Evolutionary conservation across 2,329 filamentous ascomycete genomes (phyloP), one percentile per base, ranked within the genome.

Genomic region (Arthrobotrys entomopaga): DNA sequence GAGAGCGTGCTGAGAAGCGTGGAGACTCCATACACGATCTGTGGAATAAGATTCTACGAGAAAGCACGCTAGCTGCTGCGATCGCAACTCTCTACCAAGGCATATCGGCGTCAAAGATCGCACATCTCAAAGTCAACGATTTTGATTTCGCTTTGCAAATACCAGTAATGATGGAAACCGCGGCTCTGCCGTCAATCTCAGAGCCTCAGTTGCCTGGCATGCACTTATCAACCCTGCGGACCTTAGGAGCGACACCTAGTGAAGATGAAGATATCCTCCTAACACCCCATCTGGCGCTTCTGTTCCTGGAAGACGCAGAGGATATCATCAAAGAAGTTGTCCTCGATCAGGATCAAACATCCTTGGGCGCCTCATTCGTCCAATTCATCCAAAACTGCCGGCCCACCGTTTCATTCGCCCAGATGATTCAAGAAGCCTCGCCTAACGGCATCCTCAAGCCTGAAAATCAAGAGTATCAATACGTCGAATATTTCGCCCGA

Each of bases 41-140:
- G 8, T 93, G 91, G 90, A 87, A 85, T 60, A 87, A 90, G 74
- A 90, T 93, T 20, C 81, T 92, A 7, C 85, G 87, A 20, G 86
- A 85, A 20, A 97, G 92, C 0, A 92, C 91, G 0, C 84, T 97
- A 40, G 93, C 93, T 34, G 89, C 88, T 65, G 94, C 90, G 1
- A 91, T 96, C 79, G 90, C 90, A 77, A 91, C 92, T 76, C 86
- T 97, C 50, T 96, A 92, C 80, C 88, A 90, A 54, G 89, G 91
- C 54, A 90, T 97, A 29, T 92, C 91, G 6, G 87, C 88, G 65
- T 94, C 93, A 78, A 92, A 89, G 80, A 96, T 97, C 78, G 93
- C 93, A 0, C 92, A 92, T 13, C 84, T 96, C 29, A 89, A 91
- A 76, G 87, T 97, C 8, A 90, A 90, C 69, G 89, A 83, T 1